Conservation (phyloP, 108 stramenopile genomes). For the Cyclotella kingstonii region DNA sequence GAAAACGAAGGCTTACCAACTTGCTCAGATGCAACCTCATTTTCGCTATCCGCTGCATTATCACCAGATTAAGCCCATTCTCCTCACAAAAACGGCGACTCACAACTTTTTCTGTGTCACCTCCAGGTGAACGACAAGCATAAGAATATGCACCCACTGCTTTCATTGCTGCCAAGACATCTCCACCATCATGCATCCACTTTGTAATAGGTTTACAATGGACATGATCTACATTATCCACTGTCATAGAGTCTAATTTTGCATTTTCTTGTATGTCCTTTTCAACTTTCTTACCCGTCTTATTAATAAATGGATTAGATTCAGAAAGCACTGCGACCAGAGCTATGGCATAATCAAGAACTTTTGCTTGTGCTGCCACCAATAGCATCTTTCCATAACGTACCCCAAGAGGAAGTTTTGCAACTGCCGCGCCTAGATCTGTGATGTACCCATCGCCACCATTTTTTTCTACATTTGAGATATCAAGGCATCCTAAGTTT, state of each 20-base stretch:
- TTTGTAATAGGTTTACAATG: conserved; percentile 40
- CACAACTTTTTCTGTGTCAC: conserved; percentile 63
- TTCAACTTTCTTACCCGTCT: conserved; percentile 17
- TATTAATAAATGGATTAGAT: conserved; percentile 61
- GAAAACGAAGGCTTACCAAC: conserved; percentile 69
- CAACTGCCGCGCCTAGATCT: conserved; percentile 68
- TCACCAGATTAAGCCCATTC: conserved; percentile 70
- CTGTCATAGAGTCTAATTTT: conserved; percentile 33
- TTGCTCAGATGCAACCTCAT: conserved; percentile 77
- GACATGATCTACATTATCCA: conserved; percentile 60
- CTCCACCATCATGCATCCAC: conserved; percentile 80
- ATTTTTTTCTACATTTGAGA: conserved; percentile 57
- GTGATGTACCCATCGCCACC: conserved; percentile 81
- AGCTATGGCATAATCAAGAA: conserved; percentile 82
- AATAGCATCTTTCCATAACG: conserved; percentile 87
- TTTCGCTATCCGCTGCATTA: conserved; percentile 82
- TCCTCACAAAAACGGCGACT: conserved; percentile 78
- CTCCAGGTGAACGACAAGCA: conserved; percentile 81
- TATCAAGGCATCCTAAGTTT: conserved; percentile 78
- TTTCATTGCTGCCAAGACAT: conserved; percentile 72
- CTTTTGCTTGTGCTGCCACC: conserved; percentile 81
- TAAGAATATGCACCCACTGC: conserved; percentile 83
- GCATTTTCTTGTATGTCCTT: conserved; percentile 21
- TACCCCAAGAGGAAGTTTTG: conserved; percentile 84
- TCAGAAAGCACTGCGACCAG: conserved; percentile 80